These are phyloP conservation scores for Grammothele lineata DNA, from an alignment of 768 basidiomycete species.

Conservation along the genomic window DNA sequence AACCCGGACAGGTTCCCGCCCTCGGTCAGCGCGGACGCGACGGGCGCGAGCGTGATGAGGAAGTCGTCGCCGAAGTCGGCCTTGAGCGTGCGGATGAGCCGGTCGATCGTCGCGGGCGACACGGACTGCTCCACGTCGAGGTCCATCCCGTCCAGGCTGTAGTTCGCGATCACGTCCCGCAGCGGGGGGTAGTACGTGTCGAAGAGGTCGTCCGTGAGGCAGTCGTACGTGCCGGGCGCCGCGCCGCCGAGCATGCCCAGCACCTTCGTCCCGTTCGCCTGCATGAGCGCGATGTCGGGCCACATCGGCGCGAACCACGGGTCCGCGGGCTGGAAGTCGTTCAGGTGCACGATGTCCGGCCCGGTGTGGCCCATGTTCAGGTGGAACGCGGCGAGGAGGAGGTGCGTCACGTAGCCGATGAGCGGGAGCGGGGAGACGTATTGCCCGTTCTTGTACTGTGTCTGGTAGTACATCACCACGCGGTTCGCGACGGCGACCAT, in stretches of 20 bases:
- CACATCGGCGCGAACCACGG: constrained; percentile 2
- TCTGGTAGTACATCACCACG: constrained; percentile 6
- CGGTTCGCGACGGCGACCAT: constrained; percentile 1
- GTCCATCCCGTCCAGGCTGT: constrained; percentile 5
- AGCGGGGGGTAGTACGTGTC: constrained; percentile 4
- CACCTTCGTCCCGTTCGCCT: constrained; percentile 3
- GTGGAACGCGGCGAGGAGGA: constrained; percentile 5
- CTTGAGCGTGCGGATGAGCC: constrained; percentile 1
- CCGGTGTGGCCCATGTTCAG: constrained; percentile 3
- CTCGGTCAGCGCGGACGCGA: constrained; percentile 5
- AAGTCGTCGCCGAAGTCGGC: background rate
- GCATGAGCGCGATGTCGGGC: constrained; percentile 1
- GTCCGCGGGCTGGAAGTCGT: background rate
- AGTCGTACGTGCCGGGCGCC: constrained; percentile 2
- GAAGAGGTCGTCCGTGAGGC: background rate
- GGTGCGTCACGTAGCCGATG: constrained; percentile 5
- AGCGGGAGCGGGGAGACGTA: constrained; percentile 5
- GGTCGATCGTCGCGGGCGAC: background rate
- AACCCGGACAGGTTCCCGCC: constrained; percentile 6
- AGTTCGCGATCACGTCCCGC: constrained; percentile 1
- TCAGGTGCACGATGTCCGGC: constrained; percentile 4
- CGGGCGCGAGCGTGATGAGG: constrained; percentile 5
- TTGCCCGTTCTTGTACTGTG: background rate
- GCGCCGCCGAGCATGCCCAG: constrained; percentile 4
- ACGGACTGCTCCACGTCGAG: constrained; percentile 4